These are phyloP conservation scores for Fusarium fujikuroi DNA, from an alignment of 2,329 filamentous ascomycete genomes.

Conservation along the genomic window DNA sequence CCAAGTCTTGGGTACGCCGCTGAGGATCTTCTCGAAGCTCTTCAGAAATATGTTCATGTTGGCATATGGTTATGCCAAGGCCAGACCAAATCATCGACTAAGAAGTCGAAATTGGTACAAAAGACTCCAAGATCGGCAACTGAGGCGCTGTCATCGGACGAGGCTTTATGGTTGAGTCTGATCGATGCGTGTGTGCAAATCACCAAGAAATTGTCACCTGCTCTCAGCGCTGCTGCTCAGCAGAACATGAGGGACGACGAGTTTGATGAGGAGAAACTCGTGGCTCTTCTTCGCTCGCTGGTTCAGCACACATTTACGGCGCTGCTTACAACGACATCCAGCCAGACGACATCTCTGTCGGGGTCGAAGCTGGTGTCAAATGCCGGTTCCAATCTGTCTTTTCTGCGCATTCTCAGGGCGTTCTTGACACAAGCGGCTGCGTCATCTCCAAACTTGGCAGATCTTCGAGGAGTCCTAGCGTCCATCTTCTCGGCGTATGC, in stretches of 20 bases:
- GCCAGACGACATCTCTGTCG: constrained; percentile 49
- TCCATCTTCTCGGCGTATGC: constrained; percentile 96
- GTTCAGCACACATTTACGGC: constrained; percentile 94
- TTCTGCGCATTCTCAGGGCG: constrained; percentile 86
- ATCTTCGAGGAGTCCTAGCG: constrained; percentile 83
- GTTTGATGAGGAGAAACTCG: constrained; percentile 69
- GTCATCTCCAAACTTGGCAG: constrained; percentile 85
- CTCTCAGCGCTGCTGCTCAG: constrained; percentile 55
- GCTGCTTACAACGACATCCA: constrained; percentile 79
- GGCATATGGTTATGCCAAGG: constrained; percentile 96
- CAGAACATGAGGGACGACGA: constrained; percentile 41
- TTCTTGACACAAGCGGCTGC: constrained; percentile 86
- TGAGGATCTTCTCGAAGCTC: constrained; percentile 76
- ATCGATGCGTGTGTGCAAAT: constrained; percentile 71
- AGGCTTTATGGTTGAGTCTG: constrained; percentile 69
- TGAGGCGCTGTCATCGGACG: constrained; percentile 62
- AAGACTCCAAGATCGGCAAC: constrained; percentile 59
- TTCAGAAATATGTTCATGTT: constrained; percentile 91
- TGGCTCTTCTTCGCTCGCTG: constrained; percentile 75
- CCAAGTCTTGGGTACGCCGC: constrained; percentile 69
- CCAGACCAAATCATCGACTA: constrained; percentile 72
- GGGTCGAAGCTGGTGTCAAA: constrained; percentile 51
- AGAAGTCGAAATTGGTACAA: constrained; percentile 57
- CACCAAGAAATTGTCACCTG: constrained; percentile 70
- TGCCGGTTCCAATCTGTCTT: constrained; percentile 73